Evolutionary conservation across 352 stramenopile species (phyloP).

Genomic region (Phytophthora hibernalis): DNA sequence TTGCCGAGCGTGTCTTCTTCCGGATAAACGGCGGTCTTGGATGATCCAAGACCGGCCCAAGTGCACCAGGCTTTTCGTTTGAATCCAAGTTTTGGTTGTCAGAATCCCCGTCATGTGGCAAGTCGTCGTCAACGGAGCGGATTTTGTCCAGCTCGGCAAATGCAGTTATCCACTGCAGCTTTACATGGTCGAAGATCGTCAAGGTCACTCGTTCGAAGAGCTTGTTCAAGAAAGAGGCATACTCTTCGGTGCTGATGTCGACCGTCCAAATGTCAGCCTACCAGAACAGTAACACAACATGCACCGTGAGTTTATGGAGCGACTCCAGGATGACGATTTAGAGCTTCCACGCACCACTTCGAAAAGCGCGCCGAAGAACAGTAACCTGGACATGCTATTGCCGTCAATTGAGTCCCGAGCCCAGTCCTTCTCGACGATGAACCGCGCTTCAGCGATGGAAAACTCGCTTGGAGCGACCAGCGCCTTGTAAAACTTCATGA

Average conservation of each 20-base stretch:
- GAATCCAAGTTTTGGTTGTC: slow-evolving; percentile 20
- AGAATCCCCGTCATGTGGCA: slow-evolving; percentile 8
- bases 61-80: slow-evolving; percentile 2
- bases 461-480: slow-evolving; percentile 76
- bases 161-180: slow-evolving; percentile 70
- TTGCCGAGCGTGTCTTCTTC: slow-evolving; percentile 25
- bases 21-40: slow-evolving; percentile 17
- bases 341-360: slow-evolving; percentile 56
- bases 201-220: slow-evolving; percentile 84
- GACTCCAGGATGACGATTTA: background rate
- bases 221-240: slow-evolving; percentile 75
- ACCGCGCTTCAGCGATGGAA: slow-evolving; percentile 67
- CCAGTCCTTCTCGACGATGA: slow-evolving; percentile 86
- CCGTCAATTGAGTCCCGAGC: slow-evolving; percentile 53
- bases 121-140: slow-evolving; percentile 64
- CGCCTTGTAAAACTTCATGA: slow-evolving; percentile 87
- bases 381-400: slow-evolving; percentile 60
- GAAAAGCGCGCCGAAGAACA: slow-evolving; percentile 76
- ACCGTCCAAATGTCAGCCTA: slow-evolving; percentile 84
- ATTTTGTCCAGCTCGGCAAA: slow-evolving; percentile 80
- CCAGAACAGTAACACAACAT: background rate
- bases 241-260: slow-evolving; percentile 67
- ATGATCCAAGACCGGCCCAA: slow-evolving; percentile 3
- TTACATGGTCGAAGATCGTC: slow-evolving; percentile 72
- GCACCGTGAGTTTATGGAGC: background rate